Base-by-base conservation (phyloP, 2,329 filamentous ascomycete species). In the Diaporthe vaccinii region DNA sequence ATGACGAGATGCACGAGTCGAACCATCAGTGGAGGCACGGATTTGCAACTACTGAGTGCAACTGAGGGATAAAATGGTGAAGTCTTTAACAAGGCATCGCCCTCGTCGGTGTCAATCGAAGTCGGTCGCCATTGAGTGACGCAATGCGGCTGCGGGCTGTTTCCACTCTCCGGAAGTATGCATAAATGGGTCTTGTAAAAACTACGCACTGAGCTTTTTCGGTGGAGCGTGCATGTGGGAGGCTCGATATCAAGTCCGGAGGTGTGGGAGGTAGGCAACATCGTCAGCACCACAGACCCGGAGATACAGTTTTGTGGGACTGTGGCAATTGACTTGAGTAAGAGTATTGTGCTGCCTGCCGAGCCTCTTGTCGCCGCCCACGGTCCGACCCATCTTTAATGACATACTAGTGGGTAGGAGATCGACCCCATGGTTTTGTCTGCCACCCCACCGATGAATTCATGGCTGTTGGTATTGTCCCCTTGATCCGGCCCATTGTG, bases 171-270 rank as follows among this genome's bases (percentile, higher is more conserved):
- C 61, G 61, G 61, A 65, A 34, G 61, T 65, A 2, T 65, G 61
- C 44, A 67, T 67, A 67, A 34, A 46, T 67, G 41, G 61, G 61
- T 34, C 61, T 15, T 15, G 28, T 12, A 49, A 34, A 62, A 46
- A 44, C 59, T 62, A n/a, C 61, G 41, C 41, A 67, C 41, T 67
- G 61, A 67, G 41, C 61, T 67, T 67, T 67, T 67, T 67, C 15
- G 61, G 41, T 49, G 61, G 61, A 49, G 9, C 39, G 39, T 62
- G 59, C 59, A 62, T 28, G 14, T 46, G 39, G n/a, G 25, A 62
- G 39, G 10, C n/a, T 31, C 39, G 59, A 62, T 44, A 31, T 31
- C 59, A 62, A 28, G 39, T 17, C 39, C 59, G 59, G 59, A 10
- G 28, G 59, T 36, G 25, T 49, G 61, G 59, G 59, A 10, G 28